Evolutionary conservation across 177 flowering plant species (phyloP).

Genomic region (Vitis hybrid): DNA sequence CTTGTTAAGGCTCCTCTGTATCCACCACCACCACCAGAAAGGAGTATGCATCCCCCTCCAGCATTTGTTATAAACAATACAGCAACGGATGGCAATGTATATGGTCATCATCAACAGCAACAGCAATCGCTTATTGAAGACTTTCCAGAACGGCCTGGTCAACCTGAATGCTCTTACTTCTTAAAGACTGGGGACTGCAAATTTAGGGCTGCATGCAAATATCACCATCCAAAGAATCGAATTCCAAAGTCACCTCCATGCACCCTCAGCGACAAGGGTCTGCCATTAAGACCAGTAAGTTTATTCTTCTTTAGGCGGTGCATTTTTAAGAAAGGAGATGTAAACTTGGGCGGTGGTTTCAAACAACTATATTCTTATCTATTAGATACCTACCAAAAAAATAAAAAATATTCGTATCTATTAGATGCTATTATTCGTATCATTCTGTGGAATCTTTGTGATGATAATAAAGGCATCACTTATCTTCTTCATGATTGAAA

Average conservation of each 20-base stretch:
- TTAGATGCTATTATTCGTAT: too few relatives aligned
- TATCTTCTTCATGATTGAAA: too few relatives aligned
- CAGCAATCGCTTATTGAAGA: conserved; percentile 39
- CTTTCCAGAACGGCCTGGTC: conserved; percentile 91
- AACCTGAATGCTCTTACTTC: conserved; percentile 78
- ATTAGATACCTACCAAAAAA: background rate
- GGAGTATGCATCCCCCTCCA: conserved; percentile 39
- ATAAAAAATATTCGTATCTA: too few relatives aligned
- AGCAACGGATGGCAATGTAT: conserved; percentile 27
- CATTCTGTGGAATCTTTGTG: too few relatives aligned
- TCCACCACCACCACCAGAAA: conserved; percentile 35
- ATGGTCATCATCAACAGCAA: conserved; percentile 38
- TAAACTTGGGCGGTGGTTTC: background rate
- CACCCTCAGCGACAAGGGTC: conserved; percentile 70
- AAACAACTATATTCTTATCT: background rate
- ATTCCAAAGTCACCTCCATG: conserved; percentile 33
- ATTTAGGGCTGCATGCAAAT: conserved; percentile 73
- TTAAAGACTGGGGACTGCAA: conserved; percentile 93
- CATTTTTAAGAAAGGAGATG: background rate
- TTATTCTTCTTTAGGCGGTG: conserved; percentile 3
- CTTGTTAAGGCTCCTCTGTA: conserved; percentile 46
- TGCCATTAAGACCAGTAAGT: conserved; percentile 95
- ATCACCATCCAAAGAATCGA: conserved; percentile 81
- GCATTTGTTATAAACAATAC: conserved; percentile 37
- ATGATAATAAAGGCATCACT: too few relatives aligned